Evolutionary conservation across 2,329 filamentous ascomycete genomes (phyloP), one percentile per base, ranked within the genome.

Genomic region (Phaeosphaeria sp.): DNA sequence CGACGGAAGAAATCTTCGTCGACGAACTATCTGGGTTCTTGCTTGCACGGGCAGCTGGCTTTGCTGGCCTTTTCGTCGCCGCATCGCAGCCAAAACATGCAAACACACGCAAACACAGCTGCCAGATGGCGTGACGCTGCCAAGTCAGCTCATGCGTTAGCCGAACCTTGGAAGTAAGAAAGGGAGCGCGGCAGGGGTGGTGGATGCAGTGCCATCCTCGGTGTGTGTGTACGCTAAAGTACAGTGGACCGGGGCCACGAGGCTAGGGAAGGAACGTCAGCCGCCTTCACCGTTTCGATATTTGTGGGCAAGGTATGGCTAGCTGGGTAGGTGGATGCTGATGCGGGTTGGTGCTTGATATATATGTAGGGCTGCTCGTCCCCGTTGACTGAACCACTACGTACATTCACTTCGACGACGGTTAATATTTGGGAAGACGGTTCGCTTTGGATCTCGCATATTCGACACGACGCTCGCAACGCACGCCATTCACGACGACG

Each of bases 221-320:
- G 30, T 36, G 30, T 13, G 30, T 36, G 30, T 36, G 30, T 36
- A 36, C 30, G 30, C 30, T 36, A 36, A 43, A 43, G 40, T 20
- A 20, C 20, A 7, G 40, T 36, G 40, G 40, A 4, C 40, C 40
- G 20, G 20, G 40, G 40, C 11, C 30, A 7, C 30, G 30, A 43
- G 40, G 40, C 40, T 43, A 43, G 40, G 59, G 54, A 58, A 48
- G 43, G 54, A 57, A 56, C 59, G 61, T 64, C 62, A 61, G 63
- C 63, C 67, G 63, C 67, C 8, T 65, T 69, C 66, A 70, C 66
- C 65, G 65, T 68, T 67, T 67, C 64, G 64, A 61, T 56, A 53
- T 40, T 67, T 61, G 44, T 58, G 61, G 52, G 45, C 36, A 22
- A 17, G 60, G 51, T 36, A 36, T 6, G 30, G 30, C 30, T 36